Evolutionary conservation across 495 filamentous ascomycete genomes (phyloP).

Genomic region (Podospora sp.): DNA sequence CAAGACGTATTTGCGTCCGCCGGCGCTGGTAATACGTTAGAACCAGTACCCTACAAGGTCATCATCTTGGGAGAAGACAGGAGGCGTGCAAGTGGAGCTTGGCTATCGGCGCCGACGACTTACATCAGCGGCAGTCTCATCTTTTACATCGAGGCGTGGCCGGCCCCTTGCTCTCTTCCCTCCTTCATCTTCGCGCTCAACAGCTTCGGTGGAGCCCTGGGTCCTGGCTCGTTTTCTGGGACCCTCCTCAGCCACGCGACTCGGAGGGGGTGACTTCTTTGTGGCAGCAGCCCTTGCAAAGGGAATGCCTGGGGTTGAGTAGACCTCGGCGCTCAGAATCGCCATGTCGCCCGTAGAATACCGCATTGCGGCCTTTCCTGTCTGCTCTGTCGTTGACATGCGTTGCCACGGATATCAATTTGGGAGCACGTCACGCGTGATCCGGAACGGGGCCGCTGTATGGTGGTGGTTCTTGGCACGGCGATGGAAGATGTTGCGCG

Average conservation of each 20-base stretch:
- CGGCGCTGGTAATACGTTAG: constrained; percentile 58
- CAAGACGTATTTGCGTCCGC: constrained; percentile 83
- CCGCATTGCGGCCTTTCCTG: constrained; percentile 32
- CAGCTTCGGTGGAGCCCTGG: constrained; percentile 22
- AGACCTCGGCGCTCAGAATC: constrained; percentile 54
- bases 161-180: constrained; percentile 62
- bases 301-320: constrained; percentile 38
- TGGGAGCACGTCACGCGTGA: not conserved
- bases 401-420: not conserved
- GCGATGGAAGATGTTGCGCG: not conserved
- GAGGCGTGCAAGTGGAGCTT: constrained; percentile 13
- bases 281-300: constrained; percentile 18
- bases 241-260: constrained; percentile 25
- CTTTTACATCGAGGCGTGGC: constrained; percentile 69
- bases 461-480: not conserved
- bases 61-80: not conserved
- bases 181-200: constrained; percentile 41
- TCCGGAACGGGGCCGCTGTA: not conserved
- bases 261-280: constrained; percentile 24
- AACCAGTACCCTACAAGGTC: not conserved
- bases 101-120: constrained; percentile 25
- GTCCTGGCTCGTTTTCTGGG: constrained; percentile 34
- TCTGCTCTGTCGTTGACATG: not conserved
- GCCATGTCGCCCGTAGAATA: constrained; percentile 41
- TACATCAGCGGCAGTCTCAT: constrained; percentile 62